A percentile compares a stretch with the other conserved stretches of the same genome.
Conservation (phyloP, 139 green algal species). For the Tetraselmis striata region DNA sequence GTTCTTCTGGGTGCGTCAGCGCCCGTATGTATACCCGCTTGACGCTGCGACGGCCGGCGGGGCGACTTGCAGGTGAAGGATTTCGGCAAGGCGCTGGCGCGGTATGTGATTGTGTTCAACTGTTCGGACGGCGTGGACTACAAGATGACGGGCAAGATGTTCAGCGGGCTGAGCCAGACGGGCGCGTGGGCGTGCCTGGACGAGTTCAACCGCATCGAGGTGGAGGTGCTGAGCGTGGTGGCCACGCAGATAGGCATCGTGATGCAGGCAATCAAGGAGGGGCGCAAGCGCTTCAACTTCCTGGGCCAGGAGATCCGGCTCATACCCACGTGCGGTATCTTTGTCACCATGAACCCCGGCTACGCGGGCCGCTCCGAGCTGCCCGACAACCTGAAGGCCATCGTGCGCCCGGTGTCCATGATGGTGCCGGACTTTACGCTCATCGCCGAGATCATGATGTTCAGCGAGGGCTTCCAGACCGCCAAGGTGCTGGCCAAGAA, state of each 20-base stretch:
- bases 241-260: conserved; percentile 71
- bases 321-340: conserved; percentile 71
- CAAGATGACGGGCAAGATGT: conserved; percentile 83
- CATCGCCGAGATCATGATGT: conserved; percentile 88
- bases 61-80: too few species aligned
- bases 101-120: conserved; percentile 84
- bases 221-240: conserved; percentile 81
- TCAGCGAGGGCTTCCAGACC: conserved; percentile 70
- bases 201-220: conserved; percentile 86
- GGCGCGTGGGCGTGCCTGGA: conserved; percentile 80
- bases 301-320: conserved; percentile 72
- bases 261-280: conserved; percentile 82
- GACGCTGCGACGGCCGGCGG: too few species aligned
- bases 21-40: too few species aligned
- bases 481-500: conserved; percentile 76
- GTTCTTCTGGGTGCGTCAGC: too few species aligned
- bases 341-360: conserved; percentile 87
- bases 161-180: conserved; percentile 71
- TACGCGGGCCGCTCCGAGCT: conserved; percentile 63
- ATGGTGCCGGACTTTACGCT: conserved; percentile 86
- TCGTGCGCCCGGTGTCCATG: conserved; percentile 79
- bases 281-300: conserved; percentile 64
- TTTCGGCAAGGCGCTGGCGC: conserved; percentile 71
- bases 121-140: conserved; percentile 79
- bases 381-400: conserved; percentile 66